phyloP scores from a whole-genome alignment of 2,329 filamentous ascomycete genomes.

The Acarospora socialis region DNA sequence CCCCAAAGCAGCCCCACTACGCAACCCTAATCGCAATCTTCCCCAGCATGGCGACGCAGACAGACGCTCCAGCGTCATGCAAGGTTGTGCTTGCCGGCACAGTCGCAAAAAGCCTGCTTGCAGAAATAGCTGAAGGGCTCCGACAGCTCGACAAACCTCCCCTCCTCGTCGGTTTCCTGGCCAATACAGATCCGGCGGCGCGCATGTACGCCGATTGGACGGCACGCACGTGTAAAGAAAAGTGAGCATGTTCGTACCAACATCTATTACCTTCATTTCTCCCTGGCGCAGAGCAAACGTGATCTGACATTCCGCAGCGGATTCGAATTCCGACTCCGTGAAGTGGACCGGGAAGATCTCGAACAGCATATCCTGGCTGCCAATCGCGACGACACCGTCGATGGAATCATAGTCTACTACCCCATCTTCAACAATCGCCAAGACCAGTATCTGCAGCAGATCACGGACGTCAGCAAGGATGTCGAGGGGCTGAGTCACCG shows the following conservation, averaged over 20 bases:
- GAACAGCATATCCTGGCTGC: slow-evolving; percentile 79
- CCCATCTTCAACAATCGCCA: slow-evolving; percentile 85
- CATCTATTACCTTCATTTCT: not conserved
- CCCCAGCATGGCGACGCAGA: no score
- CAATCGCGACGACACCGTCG: slow-evolving; percentile 62
- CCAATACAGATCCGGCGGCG: slow-evolving; percentile 81
- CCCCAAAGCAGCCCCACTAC: no score
- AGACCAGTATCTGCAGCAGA: slow-evolving; percentile 92
- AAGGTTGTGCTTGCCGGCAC: slow-evolving; percentile 84
- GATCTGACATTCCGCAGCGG: slow-evolving; percentile 42
- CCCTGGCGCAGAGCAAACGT: slow-evolving; percentile 10
- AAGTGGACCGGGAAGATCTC: slow-evolving; percentile 72
- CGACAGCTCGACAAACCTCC: slow-evolving; percentile 58
- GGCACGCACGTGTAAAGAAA: slow-evolving; percentile 87
- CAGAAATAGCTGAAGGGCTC: slow-evolving; percentile 64
- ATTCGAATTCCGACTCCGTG: slow-evolving; percentile 75
- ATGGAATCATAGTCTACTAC: slow-evolving; percentile 96
- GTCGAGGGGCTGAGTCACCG: slow-evolving; percentile 89
- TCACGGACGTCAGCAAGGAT: slow-evolving; percentile 79
- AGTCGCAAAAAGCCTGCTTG: slow-evolving; percentile 68
- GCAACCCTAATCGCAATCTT: no score
- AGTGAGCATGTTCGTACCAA: slow-evolving; percentile 39
- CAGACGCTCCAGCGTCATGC: slow-evolving; percentile 41
- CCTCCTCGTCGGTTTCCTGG: slow-evolving; percentile 77
- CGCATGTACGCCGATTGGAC: slow-evolving; percentile 95